These are phyloP conservation scores for Allomyces macrogynus DNA, from an alignment of 192 early-diverging fungal species.

Conservation along the genomic window DNA sequence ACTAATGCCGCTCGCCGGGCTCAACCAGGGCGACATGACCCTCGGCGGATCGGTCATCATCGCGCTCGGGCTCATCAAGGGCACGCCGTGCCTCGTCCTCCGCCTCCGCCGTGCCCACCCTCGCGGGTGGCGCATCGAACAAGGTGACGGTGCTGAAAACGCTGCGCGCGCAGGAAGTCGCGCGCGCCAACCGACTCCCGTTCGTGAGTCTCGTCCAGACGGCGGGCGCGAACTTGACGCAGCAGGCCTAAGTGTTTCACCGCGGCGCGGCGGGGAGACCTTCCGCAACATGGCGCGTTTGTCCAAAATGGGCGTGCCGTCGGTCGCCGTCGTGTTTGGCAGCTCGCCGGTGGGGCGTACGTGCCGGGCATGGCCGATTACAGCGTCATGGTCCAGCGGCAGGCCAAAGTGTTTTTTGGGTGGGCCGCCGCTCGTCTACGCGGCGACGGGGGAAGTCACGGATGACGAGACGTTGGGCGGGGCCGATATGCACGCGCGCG, in stretches of 20 bases:
- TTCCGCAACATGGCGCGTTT: conserved; percentile 34
- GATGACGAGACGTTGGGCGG: conserved; percentile 44
- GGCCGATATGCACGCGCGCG: conserved; percentile 46
- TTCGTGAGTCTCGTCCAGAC: conserved; percentile 32
- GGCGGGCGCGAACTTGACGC: conserved; percentile 42
- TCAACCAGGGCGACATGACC: conserved; percentile 39
- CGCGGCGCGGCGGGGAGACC: conserved; percentile 38
- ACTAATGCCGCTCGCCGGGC: conserved; percentile 37
- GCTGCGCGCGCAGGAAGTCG: conserved; percentile 29
- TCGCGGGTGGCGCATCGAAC: conserved; percentile 39
- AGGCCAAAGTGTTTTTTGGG: conserved; percentile 47
- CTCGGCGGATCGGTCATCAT: conserved; percentile 39
- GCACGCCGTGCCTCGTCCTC: conserved; percentile 31
- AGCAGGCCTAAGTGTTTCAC: conserved; percentile 44
- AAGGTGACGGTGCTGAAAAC: conserved; percentile 29
- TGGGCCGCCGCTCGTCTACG: conserved; percentile 43
- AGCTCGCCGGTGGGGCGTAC: conserved; percentile 46
- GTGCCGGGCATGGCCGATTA: conserved; percentile 44
- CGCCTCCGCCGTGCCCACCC: conserved; percentile 36
- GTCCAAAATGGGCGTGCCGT: conserved; percentile 37
- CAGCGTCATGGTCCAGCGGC: conserved; percentile 42
- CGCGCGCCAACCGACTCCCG: conserved; percentile 34
- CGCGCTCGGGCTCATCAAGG: conserved; percentile 44
- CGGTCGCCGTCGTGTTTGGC: conserved; percentile 42
- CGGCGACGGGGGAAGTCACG: conserved; percentile 44